phyloP scores from a whole-genome alignment of 495 filamentous ascomycete genomes.

The Penicillium desertorum region DNA sequence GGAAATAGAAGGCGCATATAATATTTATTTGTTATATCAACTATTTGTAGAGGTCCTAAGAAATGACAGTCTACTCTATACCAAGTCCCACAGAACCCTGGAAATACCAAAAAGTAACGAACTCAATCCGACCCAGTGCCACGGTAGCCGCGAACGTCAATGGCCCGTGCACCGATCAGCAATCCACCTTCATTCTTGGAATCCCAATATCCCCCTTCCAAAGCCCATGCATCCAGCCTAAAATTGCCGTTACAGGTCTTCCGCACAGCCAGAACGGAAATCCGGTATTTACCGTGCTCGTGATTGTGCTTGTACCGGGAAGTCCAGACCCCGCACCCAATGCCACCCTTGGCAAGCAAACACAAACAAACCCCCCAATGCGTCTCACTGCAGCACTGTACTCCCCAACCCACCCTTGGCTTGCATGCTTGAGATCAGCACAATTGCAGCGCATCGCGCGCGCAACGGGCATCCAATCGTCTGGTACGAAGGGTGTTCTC shows the following conservation, averaged over 20 bases:
- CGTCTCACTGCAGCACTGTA: constrained; percentile 13
- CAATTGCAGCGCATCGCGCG: constrained; percentile 53
- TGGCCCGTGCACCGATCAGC: constrained; percentile 8
- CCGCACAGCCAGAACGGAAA: too few species aligned
- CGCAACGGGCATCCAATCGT: constrained; percentile 50
- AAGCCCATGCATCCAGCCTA: background rate
- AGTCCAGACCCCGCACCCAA: background rate
- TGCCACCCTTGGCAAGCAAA: background rate
- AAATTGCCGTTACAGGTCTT: background rate
- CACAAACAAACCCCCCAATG: constrained; percentile 17
- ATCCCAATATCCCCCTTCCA: too few species aligned
- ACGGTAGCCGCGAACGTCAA: background rate
- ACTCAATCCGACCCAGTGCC: background rate
- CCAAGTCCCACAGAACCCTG: background rate
- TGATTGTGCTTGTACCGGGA: background rate
- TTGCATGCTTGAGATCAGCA: constrained; percentile 42
- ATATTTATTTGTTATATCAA: background rate
- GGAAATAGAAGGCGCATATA: constrained; percentile 12
- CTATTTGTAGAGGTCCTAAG: background rate
- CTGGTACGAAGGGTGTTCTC: constrained; percentile 51
- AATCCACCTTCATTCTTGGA: background rate
- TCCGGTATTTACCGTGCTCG: too few species aligned
- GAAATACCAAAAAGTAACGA: background rate
- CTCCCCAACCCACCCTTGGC: constrained; percentile 24
- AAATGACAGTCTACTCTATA: background rate